These are phyloP conservation scores for Phyllosticta citrichinensis DNA, from an alignment of 2,329 filamentous ascomycete genomes.

Conservation along the genomic window DNA sequence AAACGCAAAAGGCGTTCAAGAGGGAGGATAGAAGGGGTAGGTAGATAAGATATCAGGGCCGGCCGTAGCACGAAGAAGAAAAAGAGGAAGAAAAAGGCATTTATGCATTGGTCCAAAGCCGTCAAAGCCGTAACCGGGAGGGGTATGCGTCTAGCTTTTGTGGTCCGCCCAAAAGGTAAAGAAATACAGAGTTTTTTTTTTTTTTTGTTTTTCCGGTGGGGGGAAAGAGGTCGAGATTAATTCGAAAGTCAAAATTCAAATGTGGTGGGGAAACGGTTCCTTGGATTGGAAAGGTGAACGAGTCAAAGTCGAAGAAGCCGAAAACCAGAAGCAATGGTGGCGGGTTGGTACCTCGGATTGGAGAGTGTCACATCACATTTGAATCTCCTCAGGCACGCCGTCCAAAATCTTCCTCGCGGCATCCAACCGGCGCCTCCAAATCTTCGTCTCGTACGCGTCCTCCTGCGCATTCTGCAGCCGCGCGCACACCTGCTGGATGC, in stretches of 20 bases:
- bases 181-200: not conserved
- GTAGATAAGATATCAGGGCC: not conserved
- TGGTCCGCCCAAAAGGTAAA: not conserved
- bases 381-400: constrained; percentile 37
- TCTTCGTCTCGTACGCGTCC: constrained; percentile 46
- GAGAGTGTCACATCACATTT: too few species aligned
- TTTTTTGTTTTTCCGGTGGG: not conserved
- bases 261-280: too few species aligned
- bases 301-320: too few species aligned
- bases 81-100: not conserved
- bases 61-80: not conserved
- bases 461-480: constrained; percentile 35
- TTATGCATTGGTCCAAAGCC: not conserved
- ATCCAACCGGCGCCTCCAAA: constrained; percentile 63
- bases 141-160: not conserved
- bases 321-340: too few species aligned
- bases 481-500: constrained; percentile 43
- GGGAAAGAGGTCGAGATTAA: not conserved
- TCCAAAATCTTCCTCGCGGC: constrained; percentile 64
- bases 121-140: not conserved
- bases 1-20: not conserved
- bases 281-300: too few species aligned
- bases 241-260: too few species aligned
- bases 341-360: too few species aligned
- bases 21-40: constrained; percentile 30